Evolutionary conservation across 371 early-diverging fungal species (phyloP).

Genomic region (Apophysomyces variabilis): DNA sequence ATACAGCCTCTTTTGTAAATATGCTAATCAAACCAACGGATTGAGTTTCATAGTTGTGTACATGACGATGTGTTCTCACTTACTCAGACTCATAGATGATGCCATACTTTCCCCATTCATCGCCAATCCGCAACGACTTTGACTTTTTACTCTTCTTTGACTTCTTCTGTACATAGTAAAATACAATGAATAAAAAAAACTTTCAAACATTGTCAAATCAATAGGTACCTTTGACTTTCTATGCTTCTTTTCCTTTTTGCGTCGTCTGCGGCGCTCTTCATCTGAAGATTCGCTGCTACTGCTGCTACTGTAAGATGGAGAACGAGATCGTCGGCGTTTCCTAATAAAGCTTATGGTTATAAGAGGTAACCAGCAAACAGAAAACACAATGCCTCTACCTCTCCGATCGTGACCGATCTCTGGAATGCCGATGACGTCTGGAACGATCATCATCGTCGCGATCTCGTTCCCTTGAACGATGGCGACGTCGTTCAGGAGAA

Average conservation of each 20-base stretch:
- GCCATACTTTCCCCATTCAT: constrained; percentile 62
- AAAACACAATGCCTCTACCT: constrained; percentile 2
- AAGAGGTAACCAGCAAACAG: no score
- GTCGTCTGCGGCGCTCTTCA: constrained; percentile 20
- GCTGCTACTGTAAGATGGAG: constrained; percentile 10
- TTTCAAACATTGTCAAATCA: no score
- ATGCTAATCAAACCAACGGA: constrained; percentile 33
- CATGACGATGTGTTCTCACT: constrained; percentile 2
- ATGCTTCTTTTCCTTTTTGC: constrained; percentile 34
- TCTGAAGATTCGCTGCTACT: constrained; percentile 8
- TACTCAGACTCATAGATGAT: constrained; percentile 62
- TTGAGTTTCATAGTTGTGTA: neutral
- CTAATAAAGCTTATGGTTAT: neutral
- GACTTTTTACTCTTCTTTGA: constrained; percentile 43
- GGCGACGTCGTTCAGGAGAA: neutral
- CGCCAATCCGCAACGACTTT: constrained; percentile 29
- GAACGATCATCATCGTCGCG: constrained; percentile 3
- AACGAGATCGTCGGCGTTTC: constrained; percentile 21
- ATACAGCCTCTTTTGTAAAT: constrained; percentile 59
- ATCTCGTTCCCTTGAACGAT: neutral
- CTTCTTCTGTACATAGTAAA: constrained; percentile 16
- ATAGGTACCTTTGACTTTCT: constrained; percentile 34
- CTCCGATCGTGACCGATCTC: constrained; percentile 13
- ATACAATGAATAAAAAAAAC: neutral
- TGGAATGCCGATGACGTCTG: constrained; percentile 8